These are phyloP conservation scores for Vitis amurensis DNA, from an alignment of 164 flowering plant species.

Conservation along the genomic window DNA sequence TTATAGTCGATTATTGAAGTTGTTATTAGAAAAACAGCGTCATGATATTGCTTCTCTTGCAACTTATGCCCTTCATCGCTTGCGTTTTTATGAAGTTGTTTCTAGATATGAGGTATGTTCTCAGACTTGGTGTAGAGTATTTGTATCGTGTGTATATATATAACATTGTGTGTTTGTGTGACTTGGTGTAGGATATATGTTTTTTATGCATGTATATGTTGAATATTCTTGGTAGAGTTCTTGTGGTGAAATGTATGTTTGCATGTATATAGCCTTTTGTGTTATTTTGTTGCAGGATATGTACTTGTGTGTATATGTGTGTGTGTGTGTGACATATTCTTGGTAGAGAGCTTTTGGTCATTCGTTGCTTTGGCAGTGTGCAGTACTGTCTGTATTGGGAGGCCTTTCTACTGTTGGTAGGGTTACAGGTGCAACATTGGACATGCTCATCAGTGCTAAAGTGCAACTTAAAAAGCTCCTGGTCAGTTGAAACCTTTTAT, in stretches of 20 bases:
- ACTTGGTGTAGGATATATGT: no score
- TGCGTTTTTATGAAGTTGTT: constrained; percentile 86
- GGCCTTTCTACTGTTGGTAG: constrained; percentile 41
- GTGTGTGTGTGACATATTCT: neutral
- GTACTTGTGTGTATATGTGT: neutral
- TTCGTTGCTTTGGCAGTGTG: constrained; percentile 50
- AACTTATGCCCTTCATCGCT: constrained; percentile 75
- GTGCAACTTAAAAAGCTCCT: constrained; percentile 68
- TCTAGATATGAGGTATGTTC: constrained; percentile 80
- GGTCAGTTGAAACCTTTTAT: constrained; percentile 51
- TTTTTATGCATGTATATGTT: no score
- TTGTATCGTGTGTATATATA: no score
- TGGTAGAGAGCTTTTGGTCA: neutral
- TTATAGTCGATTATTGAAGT: constrained; percentile 70
- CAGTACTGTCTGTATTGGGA: constrained; percentile 61
- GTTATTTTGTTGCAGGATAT: neutral
- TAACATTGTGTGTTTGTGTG: no score
- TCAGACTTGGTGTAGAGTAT: constrained; percentile 2
- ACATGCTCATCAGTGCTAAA: constrained; percentile 52
- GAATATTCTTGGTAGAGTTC: no score
- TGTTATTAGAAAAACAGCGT: constrained; percentile 68
- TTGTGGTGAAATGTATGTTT: no score
- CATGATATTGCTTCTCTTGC: constrained; percentile 92
- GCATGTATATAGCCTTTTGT: neutral
- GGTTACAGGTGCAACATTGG: constrained; percentile 28